Evolutionary conservation across 306 rosid genomes (phyloP).

Genomic region (Fragaria nilgerrensis): DNA sequence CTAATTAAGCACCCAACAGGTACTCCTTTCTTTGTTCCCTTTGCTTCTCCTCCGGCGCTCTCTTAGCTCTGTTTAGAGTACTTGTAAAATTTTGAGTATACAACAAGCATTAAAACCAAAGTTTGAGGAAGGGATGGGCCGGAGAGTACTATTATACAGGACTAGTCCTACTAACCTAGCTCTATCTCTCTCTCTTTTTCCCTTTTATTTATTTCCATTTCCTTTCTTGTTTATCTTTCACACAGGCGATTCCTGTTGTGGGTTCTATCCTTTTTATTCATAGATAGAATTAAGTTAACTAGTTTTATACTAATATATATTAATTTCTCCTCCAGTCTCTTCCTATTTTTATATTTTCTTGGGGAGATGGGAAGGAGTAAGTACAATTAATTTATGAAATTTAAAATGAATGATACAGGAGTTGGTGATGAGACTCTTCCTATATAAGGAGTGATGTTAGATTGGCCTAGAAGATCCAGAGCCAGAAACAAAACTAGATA

Average conservation of each 20-base stretch:
- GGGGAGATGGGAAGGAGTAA: constrained; percentile 30
- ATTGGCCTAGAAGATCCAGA: constrained; percentile 32
- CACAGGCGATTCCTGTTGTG: constrained; percentile 83
- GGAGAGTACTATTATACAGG: constrained; percentile 32
- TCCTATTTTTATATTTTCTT: constrained; percentile 20
- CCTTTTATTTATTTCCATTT: constrained; percentile 44
- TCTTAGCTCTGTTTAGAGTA: background rate
- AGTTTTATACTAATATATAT: background rate
- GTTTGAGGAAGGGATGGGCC: constrained; percentile 49
- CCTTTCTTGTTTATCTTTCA: constrained; percentile 47
- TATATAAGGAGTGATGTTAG: constrained; percentile 56
- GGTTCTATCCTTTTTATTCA: constrained; percentile 36
- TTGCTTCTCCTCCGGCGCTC: constrained; percentile 63
- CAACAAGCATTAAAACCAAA: constrained; percentile 45
- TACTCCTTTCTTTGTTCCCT: constrained; percentile 55
- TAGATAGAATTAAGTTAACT: background rate
- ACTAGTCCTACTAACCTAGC: constrained; percentile 8
- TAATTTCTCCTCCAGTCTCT: background rate
- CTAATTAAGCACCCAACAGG: constrained; percentile 83
- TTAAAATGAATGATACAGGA: constrained; percentile 10
- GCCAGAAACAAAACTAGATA: constrained; percentile 35
- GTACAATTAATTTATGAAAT: constrained; percentile 16
- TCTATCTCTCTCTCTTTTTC: constrained; percentile 9
- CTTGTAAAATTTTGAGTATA: constrained; percentile 26
- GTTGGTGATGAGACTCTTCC: constrained; percentile 58